These are phyloP conservation scores for Loxodes magnus DNA, from an alignment of 73 alveolate genomes.

Conservation along the genomic window DNA sequence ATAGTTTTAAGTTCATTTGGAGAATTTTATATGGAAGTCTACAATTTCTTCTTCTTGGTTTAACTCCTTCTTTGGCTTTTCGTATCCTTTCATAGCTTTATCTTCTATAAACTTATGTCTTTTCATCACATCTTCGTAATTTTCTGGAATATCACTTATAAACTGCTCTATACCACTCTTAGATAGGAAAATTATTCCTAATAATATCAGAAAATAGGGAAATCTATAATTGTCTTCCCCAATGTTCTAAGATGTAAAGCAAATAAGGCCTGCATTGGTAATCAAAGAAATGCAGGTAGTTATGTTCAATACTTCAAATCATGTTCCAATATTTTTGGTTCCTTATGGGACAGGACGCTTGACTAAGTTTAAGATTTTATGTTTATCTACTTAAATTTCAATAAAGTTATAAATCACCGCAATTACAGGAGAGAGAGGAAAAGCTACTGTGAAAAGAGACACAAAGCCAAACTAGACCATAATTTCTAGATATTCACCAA, in stretches of 20 bases:
- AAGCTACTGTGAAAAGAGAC: slow-evolving; percentile 31
- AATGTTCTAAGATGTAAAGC: slow-evolving; percentile 4
- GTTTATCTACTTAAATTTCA: slow-evolving; percentile 29
- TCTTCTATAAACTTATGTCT: slow-evolving; percentile 9
- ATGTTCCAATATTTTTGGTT: slow-evolving; percentile 35
- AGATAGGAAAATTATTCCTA: neutral
- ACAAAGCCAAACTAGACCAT: slow-evolving; percentile 25
- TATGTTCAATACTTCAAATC: slow-evolving; percentile 22
- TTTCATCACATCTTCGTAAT: neutral
- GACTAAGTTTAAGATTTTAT: slow-evolving; percentile 13
- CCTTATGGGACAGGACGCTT: slow-evolving; percentile 38
- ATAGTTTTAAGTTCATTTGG: too few species aligned
- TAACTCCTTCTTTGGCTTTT: neutral
- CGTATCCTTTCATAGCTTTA: slow-evolving; percentile 1
- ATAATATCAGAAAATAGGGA: neutral
- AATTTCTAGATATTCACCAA: slow-evolving; percentile 34
- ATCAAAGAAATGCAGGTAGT: slow-evolving; percentile 21
- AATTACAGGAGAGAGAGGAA: slow-evolving; percentile 24
- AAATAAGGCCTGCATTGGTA: slow-evolving; percentile 27
- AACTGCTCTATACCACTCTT: neutral
- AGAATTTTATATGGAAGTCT: too few species aligned
- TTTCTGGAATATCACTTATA: slow-evolving; percentile 1
- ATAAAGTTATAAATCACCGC: slow-evolving; percentile 13
- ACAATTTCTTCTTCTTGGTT: too few species aligned
- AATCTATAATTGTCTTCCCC: neutral